Evolutionary conservation across 116 monocot genomes (phyloP).

Genomic region (Posidonia oceanica): DNA sequence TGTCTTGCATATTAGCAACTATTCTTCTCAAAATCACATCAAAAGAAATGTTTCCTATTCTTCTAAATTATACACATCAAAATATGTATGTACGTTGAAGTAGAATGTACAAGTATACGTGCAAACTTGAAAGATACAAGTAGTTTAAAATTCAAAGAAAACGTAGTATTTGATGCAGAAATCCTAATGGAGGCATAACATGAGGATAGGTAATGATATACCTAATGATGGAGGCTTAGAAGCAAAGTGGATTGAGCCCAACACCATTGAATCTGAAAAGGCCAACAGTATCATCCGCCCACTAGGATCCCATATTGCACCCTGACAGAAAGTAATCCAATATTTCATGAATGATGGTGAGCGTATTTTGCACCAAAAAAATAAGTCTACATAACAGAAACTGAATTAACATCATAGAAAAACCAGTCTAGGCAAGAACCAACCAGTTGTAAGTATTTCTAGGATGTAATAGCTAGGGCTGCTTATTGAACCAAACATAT

Average conservation of each 20-base stretch:
- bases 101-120: not conserved
- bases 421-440: not conserved
- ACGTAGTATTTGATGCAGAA: not conserved
- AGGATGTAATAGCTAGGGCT: too few relatives aligned
- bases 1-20: too few relatives aligned
- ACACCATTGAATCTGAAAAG: slow-evolving; percentile 66
- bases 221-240: slow-evolving; percentile 84
- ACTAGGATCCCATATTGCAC: slow-evolving; percentile 91
- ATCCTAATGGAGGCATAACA: not conserved
- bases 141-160: not conserved
- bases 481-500: too few relatives aligned
- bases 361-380: not conserved
- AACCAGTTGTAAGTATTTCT: too few relatives aligned
- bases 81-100: too few relatives aligned
- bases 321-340: slow-evolving; percentile 22
- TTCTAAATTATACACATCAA: too few relatives aligned
- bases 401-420: not conserved
- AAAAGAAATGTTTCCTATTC: too few relatives aligned
- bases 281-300: slow-evolving; percentile 78
- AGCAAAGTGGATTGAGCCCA: slow-evolving; percentile 88
- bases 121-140: not conserved
- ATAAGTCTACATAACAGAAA: not conserved
- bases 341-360: not conserved
- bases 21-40: too few relatives aligned
- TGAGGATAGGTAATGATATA: slow-evolving; percentile 12